Evolutionary conservation across 2,329 filamentous ascomycete genomes (phyloP).

Genomic region (Keithomyces neogunnii): DNA sequence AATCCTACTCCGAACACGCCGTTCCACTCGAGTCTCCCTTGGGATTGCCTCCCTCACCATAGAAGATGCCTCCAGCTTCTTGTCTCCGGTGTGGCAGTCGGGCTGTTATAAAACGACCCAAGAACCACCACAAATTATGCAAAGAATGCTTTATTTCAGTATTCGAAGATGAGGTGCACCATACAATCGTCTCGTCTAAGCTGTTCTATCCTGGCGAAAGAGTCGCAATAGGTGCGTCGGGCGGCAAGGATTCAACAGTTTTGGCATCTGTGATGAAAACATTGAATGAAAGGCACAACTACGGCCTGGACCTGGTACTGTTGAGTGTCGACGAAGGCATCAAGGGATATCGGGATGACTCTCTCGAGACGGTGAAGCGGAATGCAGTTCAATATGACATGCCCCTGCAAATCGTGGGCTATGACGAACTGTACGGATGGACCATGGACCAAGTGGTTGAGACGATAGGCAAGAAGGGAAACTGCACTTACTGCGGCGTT

Average conservation of each 20-base stretch:
- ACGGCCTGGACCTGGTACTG: slow-evolving; percentile 76
- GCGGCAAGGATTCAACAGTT: slow-evolving; percentile 95
- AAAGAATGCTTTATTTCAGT: slow-evolving; percentile 76
- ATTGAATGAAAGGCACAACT: slow-evolving; percentile 80
- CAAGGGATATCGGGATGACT: slow-evolving; percentile 93
- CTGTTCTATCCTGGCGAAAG: slow-evolving; percentile 78
- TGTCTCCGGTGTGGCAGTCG: slow-evolving; percentile 72
- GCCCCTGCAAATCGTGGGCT: slow-evolving; percentile 85
- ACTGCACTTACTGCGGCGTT: slow-evolving; percentile 98
- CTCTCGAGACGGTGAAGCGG: slow-evolving; percentile 89
- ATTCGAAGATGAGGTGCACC: slow-evolving; percentile 90
- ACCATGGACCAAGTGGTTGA: slow-evolving; percentile 99
- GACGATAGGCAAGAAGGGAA: slow-evolving; percentile 93
- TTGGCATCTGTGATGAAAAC: slow-evolving; percentile 91
- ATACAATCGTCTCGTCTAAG: slow-evolving; percentile 75
- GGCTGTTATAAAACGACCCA: slow-evolving; percentile 85
- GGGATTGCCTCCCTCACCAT: not conserved
- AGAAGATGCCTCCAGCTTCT: slow-evolving; percentile 62
- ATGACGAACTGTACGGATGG: slow-evolving; percentile 93
- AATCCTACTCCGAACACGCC: not conserved
- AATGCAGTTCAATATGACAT: slow-evolving; percentile 89
- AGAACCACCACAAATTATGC: slow-evolving; percentile 92
- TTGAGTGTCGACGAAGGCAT: slow-evolving; percentile 96
- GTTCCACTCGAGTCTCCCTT: not conserved
- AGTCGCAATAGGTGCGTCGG: slow-evolving; percentile 90